Conservation (phyloP, 2,329 filamentous ascomycete species). For the Clonostachys solani region DNA sequence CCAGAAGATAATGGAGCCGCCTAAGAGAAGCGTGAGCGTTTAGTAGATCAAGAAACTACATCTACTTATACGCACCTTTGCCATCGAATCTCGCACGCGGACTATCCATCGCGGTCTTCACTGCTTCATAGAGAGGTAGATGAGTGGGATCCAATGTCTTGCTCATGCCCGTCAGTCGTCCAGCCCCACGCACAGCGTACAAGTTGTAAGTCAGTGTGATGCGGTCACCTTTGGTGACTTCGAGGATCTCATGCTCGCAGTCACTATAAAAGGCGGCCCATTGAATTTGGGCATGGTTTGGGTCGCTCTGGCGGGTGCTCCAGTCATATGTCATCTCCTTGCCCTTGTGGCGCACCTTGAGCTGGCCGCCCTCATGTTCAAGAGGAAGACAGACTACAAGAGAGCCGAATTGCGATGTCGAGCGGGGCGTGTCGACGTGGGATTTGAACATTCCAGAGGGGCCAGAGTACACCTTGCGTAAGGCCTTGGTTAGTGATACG, state of each 20-base stretch:
- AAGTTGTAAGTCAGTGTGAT: slow-evolving; percentile 59
- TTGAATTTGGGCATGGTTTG: slow-evolving; percentile 9
- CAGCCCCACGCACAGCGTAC: slow-evolving; percentile 11
- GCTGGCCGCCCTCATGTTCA: slow-evolving; percentile 30
- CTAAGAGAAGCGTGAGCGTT: no score
- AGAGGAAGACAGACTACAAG: slow-evolving; percentile 45
- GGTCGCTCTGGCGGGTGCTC: slow-evolving; percentile 6
- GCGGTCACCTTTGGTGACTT: slow-evolving; percentile 45
- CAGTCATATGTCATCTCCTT: slow-evolving; percentile 33
- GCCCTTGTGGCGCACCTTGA: slow-evolving; percentile 34
- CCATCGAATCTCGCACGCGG: no score
- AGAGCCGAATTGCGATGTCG: slow-evolving; percentile 41
- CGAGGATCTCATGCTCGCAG: slow-evolving; percentile 46
- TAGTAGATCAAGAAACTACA: no score
- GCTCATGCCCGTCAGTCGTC: no score
- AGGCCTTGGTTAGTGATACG: no score
- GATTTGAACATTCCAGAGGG: slow-evolving; percentile 44
- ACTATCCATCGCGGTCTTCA: no score
- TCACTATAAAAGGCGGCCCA: slow-evolving; percentile 52
- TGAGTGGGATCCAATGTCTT: no score
- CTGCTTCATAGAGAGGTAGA: no score
- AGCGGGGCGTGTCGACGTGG: slow-evolving; percentile 50
- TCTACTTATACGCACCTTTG: no score
- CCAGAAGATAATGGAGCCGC: no score
- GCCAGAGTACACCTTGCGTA: slow-evolving; percentile 35